Evolutionary conservation across 345 rosid species (phyloP), one percentile per base, ranked within the genome.

Genomic region (Clarkia xantiana): DNA sequence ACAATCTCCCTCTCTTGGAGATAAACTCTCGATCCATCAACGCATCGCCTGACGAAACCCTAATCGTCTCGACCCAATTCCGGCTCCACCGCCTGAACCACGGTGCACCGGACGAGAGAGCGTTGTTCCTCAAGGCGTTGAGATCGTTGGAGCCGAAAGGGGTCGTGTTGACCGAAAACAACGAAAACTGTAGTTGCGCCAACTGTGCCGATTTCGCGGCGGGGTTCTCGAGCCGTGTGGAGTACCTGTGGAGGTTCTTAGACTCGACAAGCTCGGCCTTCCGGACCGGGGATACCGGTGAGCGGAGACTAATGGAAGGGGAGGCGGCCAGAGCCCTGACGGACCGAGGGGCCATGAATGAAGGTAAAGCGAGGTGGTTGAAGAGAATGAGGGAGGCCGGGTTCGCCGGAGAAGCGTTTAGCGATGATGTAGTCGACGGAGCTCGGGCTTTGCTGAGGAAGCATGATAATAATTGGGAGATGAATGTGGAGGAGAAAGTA

Each of bases 201-300:
- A 61, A 42, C 44, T 70, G 85, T 49, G 82, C 52, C 13, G 88
- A 82, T 61, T 90, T 76, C 40, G 76, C 84, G 9, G 67, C 66
- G 10, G 77, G 74, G 11, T 90, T 85, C 67, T 68, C 84, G 0
- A 53, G 61, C 45, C 66, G 82, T 64, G 78, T 80, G 45, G 94
- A 90, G 56, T 68, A 70, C 62, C 49, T 90, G 4, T 83, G 97
- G 95, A 73, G 66, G 62, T 90, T 90, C 61, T 48, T 86, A 69
- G 91, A 90, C 63, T 90, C 97, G 7, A 81, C 91, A 16, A 83
- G 90, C 50, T 46, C 82, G 0, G 94, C 88, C 3, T 86, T 86
- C 71, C 81, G 77, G 64, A 84, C 80, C 25, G 58, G 84, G 42
- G 88, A 90, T 42, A 72, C 78, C 40, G 80, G 76, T 10, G 91